Base-by-base conservation (phyloP, 352 stramenopile species). In the Globisporangium iwayamae region DNA sequence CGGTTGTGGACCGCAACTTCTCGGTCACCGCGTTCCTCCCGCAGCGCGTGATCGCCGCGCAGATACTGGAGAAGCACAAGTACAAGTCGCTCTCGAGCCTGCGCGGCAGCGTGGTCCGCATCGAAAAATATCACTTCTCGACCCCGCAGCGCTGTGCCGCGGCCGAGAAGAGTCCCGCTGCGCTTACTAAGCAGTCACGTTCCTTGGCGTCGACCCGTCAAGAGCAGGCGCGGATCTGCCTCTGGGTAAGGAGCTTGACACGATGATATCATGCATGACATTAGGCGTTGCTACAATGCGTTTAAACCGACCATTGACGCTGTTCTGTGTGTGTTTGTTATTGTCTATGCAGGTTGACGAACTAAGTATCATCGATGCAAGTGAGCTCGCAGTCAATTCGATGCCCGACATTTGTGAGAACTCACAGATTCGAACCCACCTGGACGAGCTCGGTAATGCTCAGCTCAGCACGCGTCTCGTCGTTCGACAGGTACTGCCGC, bases 51-150 rank as follows among this genome's bases (percentile, higher is more conserved):
- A 52, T 60, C 0, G 20, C 41, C 0, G 38, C 63, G 1, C 25
- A 34, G 6, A 20, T 89, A 50, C 41, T 64, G 43, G 38, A 67
- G 28, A 66, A 72, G 47, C 36, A 59, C 16, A 51, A 66, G 32
- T 82, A 73, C 62, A 50, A 76, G 53, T 78, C 67, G 47, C 55
- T 91, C 36, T 60, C 72, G 16, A n/a, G 63, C 0, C 69, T 91
- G 3, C 69, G 73, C 1, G 83, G 83, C 18, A 86, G 72, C 64
- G 63, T 85, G 20, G 53, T 91, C 7, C 68, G 79, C 36, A 62
- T 92, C 28, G 75, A 74, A 30, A 80, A 83, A 65, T 92, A 90
- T 63, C 71, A 82, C 28, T 92, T 86, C 62, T 68, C 76, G 36
- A 88, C 77, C 6, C 63, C 74, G 3, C 51, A 61, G 56, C 72